Conservation (phyloP, 2,329 filamentous ascomycete genomes). For the Coniochaeta prunicola region DNA sequence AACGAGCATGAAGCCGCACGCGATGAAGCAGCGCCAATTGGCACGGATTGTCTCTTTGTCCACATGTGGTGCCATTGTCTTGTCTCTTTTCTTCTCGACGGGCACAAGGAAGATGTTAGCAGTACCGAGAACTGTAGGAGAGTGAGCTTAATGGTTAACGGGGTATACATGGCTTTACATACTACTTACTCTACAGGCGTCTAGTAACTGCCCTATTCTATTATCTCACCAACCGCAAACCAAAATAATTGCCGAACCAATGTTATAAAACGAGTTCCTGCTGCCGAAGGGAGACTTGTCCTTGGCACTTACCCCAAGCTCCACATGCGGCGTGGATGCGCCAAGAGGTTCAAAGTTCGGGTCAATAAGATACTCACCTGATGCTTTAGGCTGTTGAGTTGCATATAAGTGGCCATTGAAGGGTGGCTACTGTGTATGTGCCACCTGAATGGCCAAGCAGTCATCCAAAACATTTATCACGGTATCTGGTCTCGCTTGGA, state of each 20-base stretch:
- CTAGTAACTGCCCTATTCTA: too few species aligned
- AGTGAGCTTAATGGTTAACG: not conserved
- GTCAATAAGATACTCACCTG: not conserved
- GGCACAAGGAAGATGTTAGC: not conserved
- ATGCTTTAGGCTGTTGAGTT: not conserved
- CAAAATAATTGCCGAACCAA: not conserved
- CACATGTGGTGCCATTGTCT: not conserved
- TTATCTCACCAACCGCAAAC: not conserved
- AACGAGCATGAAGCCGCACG: conserved; percentile 36
- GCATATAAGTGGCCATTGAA: not conserved
- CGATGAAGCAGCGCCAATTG: conserved; percentile 39
- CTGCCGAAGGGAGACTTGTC: not conserved
- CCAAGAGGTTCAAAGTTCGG: not conserved
- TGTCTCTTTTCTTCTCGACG: not conserved
- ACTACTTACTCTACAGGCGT: not conserved
- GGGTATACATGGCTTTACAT: not conserved
- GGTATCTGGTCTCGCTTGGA: not conserved
- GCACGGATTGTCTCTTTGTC: conserved; percentile 21
- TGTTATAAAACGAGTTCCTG: not conserved
- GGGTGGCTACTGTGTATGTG: not conserved
- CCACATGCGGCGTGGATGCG: not conserved
- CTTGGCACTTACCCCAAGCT: not conserved
- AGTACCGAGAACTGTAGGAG: not conserved
- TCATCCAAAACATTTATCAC: too few species aligned
- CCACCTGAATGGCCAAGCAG: not conserved